Evolutionary conservation across 177 flowering plant species (phyloP).

Genomic region (Tripterygium wilfordii): DNA sequence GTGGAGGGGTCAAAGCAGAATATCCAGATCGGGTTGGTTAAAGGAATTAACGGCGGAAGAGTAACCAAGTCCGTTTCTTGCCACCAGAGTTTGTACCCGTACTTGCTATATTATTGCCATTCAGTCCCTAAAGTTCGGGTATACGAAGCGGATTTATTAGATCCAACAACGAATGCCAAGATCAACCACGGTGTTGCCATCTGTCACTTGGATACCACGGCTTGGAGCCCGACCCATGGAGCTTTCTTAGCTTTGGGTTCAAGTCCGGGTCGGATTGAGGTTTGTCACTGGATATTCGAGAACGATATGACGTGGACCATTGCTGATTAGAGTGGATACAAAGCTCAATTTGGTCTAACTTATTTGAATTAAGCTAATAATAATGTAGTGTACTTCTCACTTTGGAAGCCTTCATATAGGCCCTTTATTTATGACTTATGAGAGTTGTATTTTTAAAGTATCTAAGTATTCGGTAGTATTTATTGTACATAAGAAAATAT

Average conservation of each 20-base stretch:
- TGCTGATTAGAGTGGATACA: too few species aligned
- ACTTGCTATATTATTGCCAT: constrained; percentile 61
- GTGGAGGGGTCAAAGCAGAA: constrained; percentile 35
- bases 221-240: constrained; percentile 54
- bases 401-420: too few species aligned
- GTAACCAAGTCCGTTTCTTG: constrained; percentile 56
- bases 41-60: constrained; percentile 51
- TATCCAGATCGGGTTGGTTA: constrained; percentile 40
- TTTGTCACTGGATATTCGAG: constrained; percentile 67
- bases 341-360: too few species aligned
- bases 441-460: too few species aligned
- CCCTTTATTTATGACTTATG: too few species aligned
- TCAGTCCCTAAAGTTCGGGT: constrained; percentile 62
- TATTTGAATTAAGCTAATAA: too few species aligned
- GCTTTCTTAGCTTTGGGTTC: constrained; percentile 54
- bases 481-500: too few species aligned
- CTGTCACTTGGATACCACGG: constrained; percentile 55
- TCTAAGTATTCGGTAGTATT: too few species aligned
- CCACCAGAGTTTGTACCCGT: constrained; percentile 62
- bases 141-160: constrained; percentile 50
- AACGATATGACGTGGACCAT: constrained; percentile 54
- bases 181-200: constrained; percentile 63
- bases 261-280: constrained; percentile 56
- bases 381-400: too few species aligned
- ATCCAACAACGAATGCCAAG: constrained; percentile 35